Conservation (phyloP, 106 monocot genomes). For the Dactylorhiza incarnata region DNA sequence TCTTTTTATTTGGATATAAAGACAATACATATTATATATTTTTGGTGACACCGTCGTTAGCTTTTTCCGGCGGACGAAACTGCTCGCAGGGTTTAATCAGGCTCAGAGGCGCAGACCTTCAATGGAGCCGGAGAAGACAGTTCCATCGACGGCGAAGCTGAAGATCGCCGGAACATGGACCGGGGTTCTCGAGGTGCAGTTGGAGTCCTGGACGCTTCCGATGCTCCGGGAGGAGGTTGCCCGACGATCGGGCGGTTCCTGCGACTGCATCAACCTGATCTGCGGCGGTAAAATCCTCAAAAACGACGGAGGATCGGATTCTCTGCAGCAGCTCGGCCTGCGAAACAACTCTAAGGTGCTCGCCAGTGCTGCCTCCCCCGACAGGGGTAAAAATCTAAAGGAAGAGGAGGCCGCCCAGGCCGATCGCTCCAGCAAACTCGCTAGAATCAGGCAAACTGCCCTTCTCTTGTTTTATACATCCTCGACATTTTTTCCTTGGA, state of each 20-base stretch:
- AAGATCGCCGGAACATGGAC: conserved; percentile 71
- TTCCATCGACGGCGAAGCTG: conserved; percentile 21
- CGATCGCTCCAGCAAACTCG: conserved; percentile 47
- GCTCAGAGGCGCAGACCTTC: background rate
- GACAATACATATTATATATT: too few relatives aligned
- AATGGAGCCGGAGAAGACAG: background rate
- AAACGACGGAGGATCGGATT: conserved; percentile 25
- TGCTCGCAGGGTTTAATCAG: too few relatives aligned
- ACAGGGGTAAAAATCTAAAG: conserved; percentile 31
- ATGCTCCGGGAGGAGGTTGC: conserved; percentile 70
- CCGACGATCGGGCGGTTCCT: conserved; percentile 21
- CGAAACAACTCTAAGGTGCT: conserved; percentile 77
- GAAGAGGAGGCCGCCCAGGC: conserved; percentile 33
- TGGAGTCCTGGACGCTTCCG: conserved; percentile 60
- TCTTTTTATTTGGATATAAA: too few relatives aligned
- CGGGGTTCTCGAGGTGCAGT: conserved; percentile 51
- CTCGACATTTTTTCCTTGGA: background rate
- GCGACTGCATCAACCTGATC: conserved; percentile 63
- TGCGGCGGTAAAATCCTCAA: conserved; percentile 60
- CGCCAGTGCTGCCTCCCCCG: conserved; percentile 33
- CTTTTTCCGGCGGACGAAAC: too few relatives aligned
- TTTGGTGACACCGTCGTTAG: too few relatives aligned
- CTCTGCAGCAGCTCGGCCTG: conserved; percentile 44
- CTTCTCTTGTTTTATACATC: background rate
- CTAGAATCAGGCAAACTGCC: conserved; percentile 36